Percentiles rank a stretch among this genome's conserved stretches.
Conservation (phyloP, 257 asterid species). For the Plantago ovata region DNA sequence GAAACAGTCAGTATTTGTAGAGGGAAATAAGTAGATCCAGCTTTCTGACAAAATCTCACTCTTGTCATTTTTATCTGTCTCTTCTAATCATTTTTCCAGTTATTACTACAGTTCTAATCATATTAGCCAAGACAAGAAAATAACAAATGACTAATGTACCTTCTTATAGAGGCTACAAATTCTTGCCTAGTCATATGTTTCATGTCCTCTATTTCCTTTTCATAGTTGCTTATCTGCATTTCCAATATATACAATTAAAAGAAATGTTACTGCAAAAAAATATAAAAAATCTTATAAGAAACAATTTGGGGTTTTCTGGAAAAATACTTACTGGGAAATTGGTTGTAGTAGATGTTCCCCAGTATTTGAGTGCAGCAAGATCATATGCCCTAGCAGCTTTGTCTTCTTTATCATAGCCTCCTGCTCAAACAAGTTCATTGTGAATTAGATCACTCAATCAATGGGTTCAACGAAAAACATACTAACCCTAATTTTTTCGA, state of each 20-base stretch:
- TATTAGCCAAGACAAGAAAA: background rate
- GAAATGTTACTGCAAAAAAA: too few species aligned
- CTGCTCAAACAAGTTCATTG: conserved; percentile 25
- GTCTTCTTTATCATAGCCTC: conserved; percentile 96
- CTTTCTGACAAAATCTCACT: conserved; percentile 33
- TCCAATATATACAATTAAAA: too few species aligned
- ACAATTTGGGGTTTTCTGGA: background rate
- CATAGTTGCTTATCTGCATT: conserved; percentile 75
- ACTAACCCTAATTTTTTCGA: background rate
- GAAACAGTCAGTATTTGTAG: conserved; percentile 11
- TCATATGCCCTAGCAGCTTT: conserved; percentile 97
- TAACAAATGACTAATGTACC: conserved; percentile 30
- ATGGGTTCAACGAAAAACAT: background rate
- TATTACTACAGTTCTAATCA: background rate
- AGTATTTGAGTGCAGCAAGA: conserved; percentile 82
- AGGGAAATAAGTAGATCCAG: conserved; percentile 12
- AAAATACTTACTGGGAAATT: conserved; percentile 61
- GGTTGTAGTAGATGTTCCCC: conserved; percentile 96
- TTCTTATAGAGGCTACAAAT: conserved; percentile 89
- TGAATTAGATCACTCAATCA: background rate
- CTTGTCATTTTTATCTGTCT: conserved; percentile 12
- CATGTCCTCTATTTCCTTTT: conserved; percentile 91
- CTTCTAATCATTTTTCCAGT: background rate
- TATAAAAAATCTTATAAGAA: too few species aligned
- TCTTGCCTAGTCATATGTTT: conserved; percentile 94